Base-by-base conservation (phyloP, 106 monocot genomes). In the Allium sativum region DNA sequence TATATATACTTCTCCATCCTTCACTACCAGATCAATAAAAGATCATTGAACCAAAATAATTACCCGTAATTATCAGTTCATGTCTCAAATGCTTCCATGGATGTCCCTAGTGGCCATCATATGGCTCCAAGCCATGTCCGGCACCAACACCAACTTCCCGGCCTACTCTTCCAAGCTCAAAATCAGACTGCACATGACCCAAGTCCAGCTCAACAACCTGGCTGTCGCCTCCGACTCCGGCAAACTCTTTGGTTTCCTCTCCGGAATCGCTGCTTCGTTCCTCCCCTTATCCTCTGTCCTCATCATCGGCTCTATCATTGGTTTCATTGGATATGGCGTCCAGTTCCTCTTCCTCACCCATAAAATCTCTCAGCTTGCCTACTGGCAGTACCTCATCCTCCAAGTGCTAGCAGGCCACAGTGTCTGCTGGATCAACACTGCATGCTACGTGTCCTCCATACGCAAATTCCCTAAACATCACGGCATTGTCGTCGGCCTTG, bases 131-230 rank as follows among this genome's bases (percentile, higher is more conserved):
- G 44, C 80, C 46, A 64, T 72, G 11, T 48, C 12, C 17, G 64
- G 66, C 68, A 73, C 76, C 57, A 81, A 76, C 72, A 52, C 76
- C 13, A 65, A 64, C 72, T 76, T 81, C 59, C 62, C 80, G 4
- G 76, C 65, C 52, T 81, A 81, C 72, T 76, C 80, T 5, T 64
- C 72, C 20, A 31, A 58, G 8, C 72, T 81, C 20, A 81, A 81
- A 65, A 45, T 58, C 48, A 52, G 59, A 6, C 72, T 81, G n/a
- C n/a, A n/a, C n/a, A n/a, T n/a, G n/a, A n/a, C n/a, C n/a, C n/a
- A n/a, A n/a, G n/a, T n/a, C n/a, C n/a, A n/a, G n/a, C n/a, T n/a
- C n/a, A n/a, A n/a, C n/a, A n/a, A n/a, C n/a, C n/a, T n/a, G n/a
- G n/a, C n/a, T n/a, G n/a, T n/a, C n/a, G n/a, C n/a, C n/a, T n/a